Evolutionary conservation across 2,329 filamentous ascomycete species (phyloP).

Genomic region (Bipolaris gigantea): DNA sequence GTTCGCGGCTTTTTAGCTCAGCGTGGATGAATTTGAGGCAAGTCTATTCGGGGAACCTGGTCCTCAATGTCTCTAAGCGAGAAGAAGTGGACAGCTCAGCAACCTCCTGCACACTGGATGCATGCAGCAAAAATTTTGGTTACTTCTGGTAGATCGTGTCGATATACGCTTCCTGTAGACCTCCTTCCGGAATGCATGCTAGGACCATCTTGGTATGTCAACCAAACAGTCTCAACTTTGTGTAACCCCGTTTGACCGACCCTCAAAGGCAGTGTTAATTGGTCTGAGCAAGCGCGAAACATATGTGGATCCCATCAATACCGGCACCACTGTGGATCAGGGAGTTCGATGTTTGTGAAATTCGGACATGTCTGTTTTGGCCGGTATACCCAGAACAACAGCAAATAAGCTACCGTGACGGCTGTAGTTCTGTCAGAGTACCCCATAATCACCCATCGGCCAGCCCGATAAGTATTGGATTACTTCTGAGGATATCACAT

Average conservation of each 20-base stretch:
- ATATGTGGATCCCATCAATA: slow-evolving; percentile 3
- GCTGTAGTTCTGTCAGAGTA: background rate
- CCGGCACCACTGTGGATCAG: slow-evolving; percentile 16
- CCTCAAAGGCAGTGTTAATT: slow-evolving; percentile 21
- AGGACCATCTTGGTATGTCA: slow-evolving; percentile 24
- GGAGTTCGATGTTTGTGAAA: slow-evolving; percentile 15
- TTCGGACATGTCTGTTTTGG: slow-evolving; percentile 21
- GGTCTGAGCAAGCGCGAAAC: slow-evolving; percentile 21
- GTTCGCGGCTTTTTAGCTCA: slow-evolving; percentile 14
- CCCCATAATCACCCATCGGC: background rate
- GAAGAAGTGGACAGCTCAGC: slow-evolving; percentile 19
- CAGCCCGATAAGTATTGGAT: background rate
- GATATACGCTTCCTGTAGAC: slow-evolving; percentile 18
- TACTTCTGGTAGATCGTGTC: slow-evolving; percentile 39
- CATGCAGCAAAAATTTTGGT: slow-evolving; percentile 37
- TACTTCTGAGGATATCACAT: background rate
- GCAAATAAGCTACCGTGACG: slow-evolving; percentile 14
- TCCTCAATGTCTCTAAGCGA: slow-evolving; percentile 10
- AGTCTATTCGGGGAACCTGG: slow-evolving; percentile 24
- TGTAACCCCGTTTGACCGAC: slow-evolving; percentile 27
- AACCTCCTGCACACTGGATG: slow-evolving; percentile 29
- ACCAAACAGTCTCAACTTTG: slow-evolving; percentile 31
- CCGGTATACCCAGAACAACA: slow-evolving; percentile 13
- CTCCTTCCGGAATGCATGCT: slow-evolving; percentile 33
- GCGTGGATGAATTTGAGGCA: slow-evolving; percentile 17